These are phyloP conservation scores for Phytophthora megakarya DNA, from an alignment of 352 stramenopile species.

Conservation along the genomic window DNA sequence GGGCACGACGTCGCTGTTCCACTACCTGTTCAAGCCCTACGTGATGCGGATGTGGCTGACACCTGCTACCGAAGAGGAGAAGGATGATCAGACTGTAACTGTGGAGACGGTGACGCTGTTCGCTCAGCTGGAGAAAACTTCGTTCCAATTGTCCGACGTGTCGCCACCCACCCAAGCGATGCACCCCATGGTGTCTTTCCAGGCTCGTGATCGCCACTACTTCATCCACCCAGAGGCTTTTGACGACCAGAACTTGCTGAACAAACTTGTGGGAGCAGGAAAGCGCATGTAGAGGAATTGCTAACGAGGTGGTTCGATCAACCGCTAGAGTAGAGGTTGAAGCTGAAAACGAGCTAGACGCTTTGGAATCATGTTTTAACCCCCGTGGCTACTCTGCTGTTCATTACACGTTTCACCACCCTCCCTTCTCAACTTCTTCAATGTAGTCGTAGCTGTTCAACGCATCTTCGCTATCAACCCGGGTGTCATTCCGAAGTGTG, in stretches of 20 bases:
- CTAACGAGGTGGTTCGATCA: background rate
- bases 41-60: constrained; percentile 81
- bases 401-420: constrained; percentile 33
- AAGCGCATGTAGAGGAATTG: constrained; percentile 17
- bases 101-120: constrained; percentile 79
- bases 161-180: constrained; percentile 58
- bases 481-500: constrained; percentile 48
- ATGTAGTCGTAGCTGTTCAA: constrained; percentile 90
- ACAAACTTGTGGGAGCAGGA: constrained; percentile 42
- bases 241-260: constrained; percentile 58
- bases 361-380: background rate
- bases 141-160: constrained; percentile 71
- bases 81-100: constrained; percentile 47
- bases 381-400: background rate
- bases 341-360: background rate
- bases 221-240: constrained; percentile 86
- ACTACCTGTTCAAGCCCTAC: constrained; percentile 88
- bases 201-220: constrained; percentile 64
- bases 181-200: constrained; percentile 87
- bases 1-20: constrained; percentile 83
- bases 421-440: constrained; percentile 60
- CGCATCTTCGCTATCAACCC: constrained; percentile 61
- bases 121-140: constrained; percentile 51
- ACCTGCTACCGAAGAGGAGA: constrained; percentile 3
- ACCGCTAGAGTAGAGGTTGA: background rate